These are phyloP conservation scores for Persicaria maculosa DNA, from an alignment of 148 eudicot genomes.

Conservation along the genomic window DNA sequence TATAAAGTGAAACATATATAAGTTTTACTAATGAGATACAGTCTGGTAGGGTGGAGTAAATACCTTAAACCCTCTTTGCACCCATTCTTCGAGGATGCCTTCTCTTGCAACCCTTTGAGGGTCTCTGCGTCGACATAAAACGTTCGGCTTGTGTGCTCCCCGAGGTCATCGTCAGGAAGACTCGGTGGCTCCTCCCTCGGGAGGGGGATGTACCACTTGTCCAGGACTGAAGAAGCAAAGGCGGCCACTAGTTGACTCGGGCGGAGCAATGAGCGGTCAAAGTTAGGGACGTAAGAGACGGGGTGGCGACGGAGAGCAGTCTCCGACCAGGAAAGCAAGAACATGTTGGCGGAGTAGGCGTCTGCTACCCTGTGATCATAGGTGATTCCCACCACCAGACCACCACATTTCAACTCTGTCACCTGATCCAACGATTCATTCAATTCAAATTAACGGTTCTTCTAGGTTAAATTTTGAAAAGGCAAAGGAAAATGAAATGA, in stretches of 20 bases:
- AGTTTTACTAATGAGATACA: too few species aligned
- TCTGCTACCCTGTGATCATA: constrained; percentile 67
- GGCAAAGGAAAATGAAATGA: too few species aligned
- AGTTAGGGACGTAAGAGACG: constrained; percentile 16
- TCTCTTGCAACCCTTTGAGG: too few species aligned
- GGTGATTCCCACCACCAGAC: constrained; percentile 43
- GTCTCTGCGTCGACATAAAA: neutral
- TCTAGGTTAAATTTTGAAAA: too few species aligned
- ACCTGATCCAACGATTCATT: constrained; percentile 21
- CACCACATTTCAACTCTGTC: constrained; percentile 52
- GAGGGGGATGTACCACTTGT: neutral
- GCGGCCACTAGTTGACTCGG: neutral
- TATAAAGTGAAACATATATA: too few species aligned
- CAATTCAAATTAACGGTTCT: too few species aligned
- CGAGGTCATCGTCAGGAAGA: neutral
- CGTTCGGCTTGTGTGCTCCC: neutral
- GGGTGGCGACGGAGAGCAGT: neutral
- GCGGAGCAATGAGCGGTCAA: constrained; percentile 39
- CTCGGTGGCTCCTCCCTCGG: neutral
- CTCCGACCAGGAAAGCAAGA: constrained; percentile 57
- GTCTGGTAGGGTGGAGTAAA: too few species aligned
- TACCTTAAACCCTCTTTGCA: too few species aligned
- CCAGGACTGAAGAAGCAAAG: neutral
- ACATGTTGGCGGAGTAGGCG: constrained; percentile 70
- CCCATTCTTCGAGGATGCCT: too few species aligned